A percentile compares a stretch with the other conserved stretches of the same genome.
Conservation (phyloP, 345 rosid genomes). For the Boechera stricta region DNA sequence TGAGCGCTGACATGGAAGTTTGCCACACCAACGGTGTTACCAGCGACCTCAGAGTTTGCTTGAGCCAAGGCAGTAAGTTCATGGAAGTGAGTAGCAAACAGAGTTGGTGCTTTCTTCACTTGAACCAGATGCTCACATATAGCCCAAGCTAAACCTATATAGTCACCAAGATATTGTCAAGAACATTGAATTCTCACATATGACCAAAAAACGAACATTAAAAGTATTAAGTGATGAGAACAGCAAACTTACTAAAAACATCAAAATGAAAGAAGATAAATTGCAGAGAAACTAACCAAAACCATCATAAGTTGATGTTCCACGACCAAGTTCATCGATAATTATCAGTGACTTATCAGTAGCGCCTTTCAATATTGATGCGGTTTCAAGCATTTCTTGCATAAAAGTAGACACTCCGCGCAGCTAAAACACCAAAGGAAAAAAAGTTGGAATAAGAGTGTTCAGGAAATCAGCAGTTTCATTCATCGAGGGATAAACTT, state of each 20-base stretch:
- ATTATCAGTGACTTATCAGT: conserved; percentile 84
- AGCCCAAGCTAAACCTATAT: conserved; percentile 94
- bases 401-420: conserved; percentile 98
- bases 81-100: conserved; percentile 98
- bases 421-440: conserved; percentile 50
- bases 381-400: conserved; percentile 99
- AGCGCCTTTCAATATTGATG: conserved; percentile 96
- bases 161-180: conserved; percentile 23
- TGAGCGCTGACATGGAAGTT: conserved; percentile 98
- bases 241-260: neutral
- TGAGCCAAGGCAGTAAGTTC: conserved; percentile 91
- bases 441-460: neutral
- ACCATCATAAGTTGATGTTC: conserved; percentile 98
- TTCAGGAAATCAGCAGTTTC: conserved; percentile 19
- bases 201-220: neutral
- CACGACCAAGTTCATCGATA: conserved; percentile 97
- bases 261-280: neutral
- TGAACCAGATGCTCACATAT: conserved; percentile 96
- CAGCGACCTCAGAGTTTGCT: conserved; percentile 52
- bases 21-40: conserved; percentile 74
- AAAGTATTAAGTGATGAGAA: neutral
- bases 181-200: neutral
- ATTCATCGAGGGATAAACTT: neutral
- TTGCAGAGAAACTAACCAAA: conserved; percentile 66
- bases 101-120: conserved; percentile 86